Evolutionary conservation across 345 rosid species (phyloP), one percentile per base, ranked within the genome.

Genomic region (Salix arbutifolia): DNA sequence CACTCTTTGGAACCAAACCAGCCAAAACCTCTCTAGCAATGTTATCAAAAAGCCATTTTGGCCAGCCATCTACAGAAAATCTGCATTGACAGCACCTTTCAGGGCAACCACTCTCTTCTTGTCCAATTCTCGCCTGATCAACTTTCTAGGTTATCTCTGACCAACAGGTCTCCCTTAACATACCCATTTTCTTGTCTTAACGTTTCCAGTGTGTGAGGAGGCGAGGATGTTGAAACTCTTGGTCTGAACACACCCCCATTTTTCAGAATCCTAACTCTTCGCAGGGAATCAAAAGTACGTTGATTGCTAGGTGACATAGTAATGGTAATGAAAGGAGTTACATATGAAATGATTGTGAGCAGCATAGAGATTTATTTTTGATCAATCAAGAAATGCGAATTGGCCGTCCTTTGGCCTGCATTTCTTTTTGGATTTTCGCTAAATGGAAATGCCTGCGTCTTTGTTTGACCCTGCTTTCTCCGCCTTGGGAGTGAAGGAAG

Each of bases 1-100:
- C 93, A 84, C 84, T 84, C 81, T 79, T 87, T 1, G 88, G 89
- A 75, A 80, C 83, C 81, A 89, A 84, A 80, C 90, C 85, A 72
- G 84, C 84, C 82, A 91, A 81, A 81, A 68, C 84, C 18, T 88
- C 90, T 9, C 26, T 38, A 11, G 90, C 75, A 42, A 91, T 82
- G 67, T 91, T 91, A 38, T 88, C 90, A 50, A 84, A 87, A 66
- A 91, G 92, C 95, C 95, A 91, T 75, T 89, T 89, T 10, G 95
- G 95, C 92, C 91, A 91, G 0, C 95, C 93, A 33, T 64, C 84
- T 31, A 88, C 87, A 52, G n/a, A n/a, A n/a, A n/a, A n/a, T 8
- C 17, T 21, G 74, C 72, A 4, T 71, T 74, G 14, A 40, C n/a
- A 50, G 7, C 62, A 25, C 73, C 79, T 46, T 67, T 40, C n/a